Evolutionary conservation across 1,284 basidiomycete genomes (phyloP), one percentile per base, ranked within the genome.

Genomic region (Ustilago trichophora): DNA sequence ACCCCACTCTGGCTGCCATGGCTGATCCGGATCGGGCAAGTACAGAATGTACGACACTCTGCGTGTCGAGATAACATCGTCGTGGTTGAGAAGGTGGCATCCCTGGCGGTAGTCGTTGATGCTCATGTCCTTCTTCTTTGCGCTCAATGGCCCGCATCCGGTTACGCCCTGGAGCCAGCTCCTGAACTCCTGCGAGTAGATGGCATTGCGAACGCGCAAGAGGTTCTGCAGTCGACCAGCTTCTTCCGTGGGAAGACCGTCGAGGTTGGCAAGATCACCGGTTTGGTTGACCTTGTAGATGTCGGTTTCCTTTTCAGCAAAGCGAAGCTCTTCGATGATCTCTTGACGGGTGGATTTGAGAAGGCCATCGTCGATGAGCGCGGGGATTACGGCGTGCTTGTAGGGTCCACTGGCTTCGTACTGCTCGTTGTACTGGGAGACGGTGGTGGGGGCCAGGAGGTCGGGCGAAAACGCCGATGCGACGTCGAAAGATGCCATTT

Each of bases 231-330:
- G 68, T 27, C 78, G 63, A 9, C 63, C 59, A 11, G 70, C 76
- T 50, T 81, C 79, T 25, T 69, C 60, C 11, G 49, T 63, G 0
- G 75, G 49, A 47, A 98, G 89, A 75, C 88, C 93, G 64, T 90
- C 90, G 32, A 95, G 86, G 37, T 96, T 98, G 11, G 93, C 91
- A 21, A 98, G 88, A 83, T 98, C 95, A 63, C 95, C 95, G 0
- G 94, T 97, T 85, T 98, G 95, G 82, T 95, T 91, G 74, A 98
- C 91, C 87, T 93, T 95, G 88, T 98, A 98, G 73, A 98, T 98
- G 80, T 98, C 95, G 6, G 95, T 98, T 85, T 98, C 92, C 84
- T 97, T 98, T 83, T 93, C 90, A 6, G 92, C 89, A 82, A 97
- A 98, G 75, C 88, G 91, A 77, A 98, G 88, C 73, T 96, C 89